Evolutionary conservation across 1,284 basidiomycete species (phyloP).

Genomic region (Psilocybe mexicana): DNA sequence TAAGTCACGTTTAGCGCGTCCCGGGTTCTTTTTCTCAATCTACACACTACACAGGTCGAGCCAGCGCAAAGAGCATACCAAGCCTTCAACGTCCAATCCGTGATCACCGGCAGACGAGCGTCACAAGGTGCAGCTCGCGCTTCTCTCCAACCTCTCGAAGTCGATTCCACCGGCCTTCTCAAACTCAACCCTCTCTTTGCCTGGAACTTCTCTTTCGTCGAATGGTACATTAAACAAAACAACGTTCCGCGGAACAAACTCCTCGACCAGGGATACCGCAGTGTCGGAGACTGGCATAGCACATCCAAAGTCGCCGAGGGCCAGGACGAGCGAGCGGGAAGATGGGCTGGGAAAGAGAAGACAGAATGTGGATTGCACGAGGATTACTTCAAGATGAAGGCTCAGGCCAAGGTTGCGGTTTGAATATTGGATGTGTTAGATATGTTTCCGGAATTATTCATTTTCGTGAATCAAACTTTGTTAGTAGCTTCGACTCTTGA

Average conservation of each 20-base stretch:
- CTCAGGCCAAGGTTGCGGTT: slow-evolving; percentile 38
- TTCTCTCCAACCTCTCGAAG: slow-evolving; percentile 82
- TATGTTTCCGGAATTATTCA: no score
- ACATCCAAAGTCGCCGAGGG: slow-evolving; percentile 74
- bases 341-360: slow-evolving; percentile 93
- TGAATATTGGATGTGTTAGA: not conserved
- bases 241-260: slow-evolving; percentile 89
- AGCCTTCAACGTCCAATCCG: slow-evolving; percentile 78
- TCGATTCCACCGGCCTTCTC: slow-evolving; percentile 89
- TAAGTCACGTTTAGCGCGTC: not conserved
- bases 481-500: no score
- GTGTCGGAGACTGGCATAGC: slow-evolving; percentile 97
- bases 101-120: slow-evolving; percentile 92
- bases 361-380: slow-evolving; percentile 95
- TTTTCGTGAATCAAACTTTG: no score
- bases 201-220: slow-evolving; percentile 88
- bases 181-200: slow-evolving; percentile 95
- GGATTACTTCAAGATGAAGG: slow-evolving; percentile 78
- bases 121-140: slow-evolving; percentile 92
- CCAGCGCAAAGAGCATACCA: slow-evolving; percentile 90
- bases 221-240: slow-evolving; percentile 84
- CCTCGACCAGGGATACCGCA: slow-evolving; percentile 89
- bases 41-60: slow-evolving; percentile 66
- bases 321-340: slow-evolving; percentile 84
- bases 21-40: not conserved